Evolutionary conservation across 1,284 basidiomycete species (phyloP).

Genomic region (Trametes pubescens): DNA sequence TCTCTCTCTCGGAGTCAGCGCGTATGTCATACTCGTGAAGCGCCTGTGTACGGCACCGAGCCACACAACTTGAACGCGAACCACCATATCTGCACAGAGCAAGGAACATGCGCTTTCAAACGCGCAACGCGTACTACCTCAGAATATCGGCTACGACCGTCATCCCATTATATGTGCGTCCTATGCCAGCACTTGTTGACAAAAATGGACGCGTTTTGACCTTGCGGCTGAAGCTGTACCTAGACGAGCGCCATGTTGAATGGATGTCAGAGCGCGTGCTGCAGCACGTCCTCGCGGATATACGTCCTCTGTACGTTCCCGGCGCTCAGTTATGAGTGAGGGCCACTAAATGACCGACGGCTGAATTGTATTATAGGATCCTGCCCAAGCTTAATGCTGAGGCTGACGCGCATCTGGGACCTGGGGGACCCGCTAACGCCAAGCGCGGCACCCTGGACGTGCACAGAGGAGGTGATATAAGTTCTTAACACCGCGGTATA

Average conservation of each 20-base stretch:
- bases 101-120: constrained; percentile 29
- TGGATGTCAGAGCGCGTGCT: constrained; percentile 83
- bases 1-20: too few relatives aligned
- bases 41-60: background rate
- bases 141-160: constrained; percentile 69
- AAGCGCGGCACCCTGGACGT: constrained; percentile 76
- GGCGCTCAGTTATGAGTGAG: background rate
- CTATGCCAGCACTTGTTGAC: background rate
- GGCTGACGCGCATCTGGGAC: constrained; percentile 51
- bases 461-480: constrained; percentile 69
- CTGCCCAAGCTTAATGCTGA: constrained; percentile 72
- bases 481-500: too few relatives aligned
- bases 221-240: constrained; percentile 61
- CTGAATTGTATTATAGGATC: constrained; percentile 53
- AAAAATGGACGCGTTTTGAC: background rate
- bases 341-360: background rate
- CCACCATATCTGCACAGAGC: constrained; percentile 2
- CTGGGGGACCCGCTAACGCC: constrained; percentile 48
- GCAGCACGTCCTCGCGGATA: constrained; percentile 75
- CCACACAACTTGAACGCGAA: background rate
- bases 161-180: constrained; percentile 74
- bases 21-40: background rate
- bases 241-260: constrained; percentile 77
- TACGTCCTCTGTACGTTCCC: constrained; percentile 66
- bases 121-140: constrained; percentile 75